These are phyloP conservation scores for Anacardium occidentale DNA, from an alignment of 345 rosid genomes.

Conservation along the genomic window DNA sequence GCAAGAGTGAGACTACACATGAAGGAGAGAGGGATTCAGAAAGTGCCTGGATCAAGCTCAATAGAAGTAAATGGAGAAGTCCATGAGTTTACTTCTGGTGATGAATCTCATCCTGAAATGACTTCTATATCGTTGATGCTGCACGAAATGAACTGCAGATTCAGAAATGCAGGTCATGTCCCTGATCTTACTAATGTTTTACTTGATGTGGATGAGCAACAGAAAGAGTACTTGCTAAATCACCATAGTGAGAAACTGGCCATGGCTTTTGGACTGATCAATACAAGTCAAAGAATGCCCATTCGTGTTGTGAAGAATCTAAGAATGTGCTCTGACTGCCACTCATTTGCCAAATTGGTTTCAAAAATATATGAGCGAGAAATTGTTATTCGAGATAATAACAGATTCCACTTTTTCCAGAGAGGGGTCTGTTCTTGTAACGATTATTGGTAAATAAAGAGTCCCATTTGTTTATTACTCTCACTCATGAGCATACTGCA, in stretches of 20 bases:
- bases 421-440: conserved; percentile 54
- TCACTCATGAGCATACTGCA: neutral
- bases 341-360: conserved; percentile 48
- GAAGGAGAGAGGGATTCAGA: conserved; percentile 52
- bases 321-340: conserved; percentile 61
- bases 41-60: conserved; percentile 57
- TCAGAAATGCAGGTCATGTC: conserved; percentile 43
- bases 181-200: conserved; percentile 52
- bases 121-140: conserved; percentile 43
- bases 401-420: conserved; percentile 54
- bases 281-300: conserved; percentile 39
- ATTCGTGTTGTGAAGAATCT: conserved; percentile 57
- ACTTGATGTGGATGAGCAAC: conserved; percentile 57
- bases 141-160: conserved; percentile 39
- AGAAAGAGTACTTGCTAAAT: conserved; percentile 46
- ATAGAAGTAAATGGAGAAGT: conserved; percentile 39
- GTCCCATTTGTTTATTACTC: neutral
- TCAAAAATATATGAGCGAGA: conserved; percentile 45
- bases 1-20: conserved; percentile 54
- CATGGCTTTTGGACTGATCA: conserved; percentile 51
- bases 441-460: conserved; percentile 43
- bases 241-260: conserved; percentile 69
- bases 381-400: conserved; percentile 53
- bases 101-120: conserved; percentile 57
- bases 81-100: conserved; percentile 58